Evolutionary conservation across 257 asterid species (phyloP).

Genomic region (Nicotiana knightiana): DNA sequence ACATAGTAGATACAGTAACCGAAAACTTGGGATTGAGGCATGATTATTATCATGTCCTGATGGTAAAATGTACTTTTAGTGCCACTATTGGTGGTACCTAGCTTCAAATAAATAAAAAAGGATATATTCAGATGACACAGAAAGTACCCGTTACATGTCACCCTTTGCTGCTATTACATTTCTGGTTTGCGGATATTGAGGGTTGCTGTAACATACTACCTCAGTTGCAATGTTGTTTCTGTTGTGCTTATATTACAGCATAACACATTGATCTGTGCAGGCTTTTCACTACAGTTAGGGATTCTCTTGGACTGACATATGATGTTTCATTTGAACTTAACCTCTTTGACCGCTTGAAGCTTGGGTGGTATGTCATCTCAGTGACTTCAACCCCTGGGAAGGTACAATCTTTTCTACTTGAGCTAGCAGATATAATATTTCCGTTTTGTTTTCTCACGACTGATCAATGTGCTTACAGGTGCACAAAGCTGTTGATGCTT

Average conservation of each 20-base stretch:
- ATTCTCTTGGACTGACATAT: conserved; percentile 96
- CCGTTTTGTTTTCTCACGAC: conserved; percentile 9
- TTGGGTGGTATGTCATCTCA: conserved; percentile 98
- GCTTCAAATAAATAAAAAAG: neutral
- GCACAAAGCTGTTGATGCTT: conserved; percentile 99
- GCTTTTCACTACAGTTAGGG: conserved; percentile 97
- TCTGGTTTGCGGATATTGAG: neutral
- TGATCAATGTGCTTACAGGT: conserved; percentile 44
- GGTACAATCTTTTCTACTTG: conserved; percentile 37
- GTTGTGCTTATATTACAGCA: neutral
- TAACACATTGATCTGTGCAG: conserved; percentile 29
- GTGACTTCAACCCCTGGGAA: conserved; percentile 97
- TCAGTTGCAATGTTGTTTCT: neutral
- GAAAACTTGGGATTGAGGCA: neutral
- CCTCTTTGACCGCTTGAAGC: conserved; percentile 90
- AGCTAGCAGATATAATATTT: neutral
- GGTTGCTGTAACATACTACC: neutral
- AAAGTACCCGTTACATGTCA: neutral
- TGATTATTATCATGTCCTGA: neutral
- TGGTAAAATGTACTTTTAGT: neutral
- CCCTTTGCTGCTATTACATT: neutral
- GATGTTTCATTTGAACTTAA: conserved; percentile 97
- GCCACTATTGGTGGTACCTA: neutral
- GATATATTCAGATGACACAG: neutral
- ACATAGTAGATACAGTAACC: neutral